phyloP scores from a whole-genome alignment of 305 asterid species.

The Solanum hybrid region DNA sequence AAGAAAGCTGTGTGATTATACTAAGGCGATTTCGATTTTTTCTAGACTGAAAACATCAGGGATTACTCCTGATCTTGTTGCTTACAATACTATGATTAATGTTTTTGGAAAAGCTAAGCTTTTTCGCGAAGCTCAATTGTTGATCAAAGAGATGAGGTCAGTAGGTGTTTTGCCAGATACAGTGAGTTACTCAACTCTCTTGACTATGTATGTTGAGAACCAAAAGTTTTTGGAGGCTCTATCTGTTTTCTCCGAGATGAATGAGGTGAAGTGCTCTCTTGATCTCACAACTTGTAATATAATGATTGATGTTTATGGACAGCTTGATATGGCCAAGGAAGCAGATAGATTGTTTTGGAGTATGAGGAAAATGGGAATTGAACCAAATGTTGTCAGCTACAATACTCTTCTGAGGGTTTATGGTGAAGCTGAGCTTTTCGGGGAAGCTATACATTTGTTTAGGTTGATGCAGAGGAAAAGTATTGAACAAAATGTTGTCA shows the following conservation, averaged over 20 bases:
- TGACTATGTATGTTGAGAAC: conserved; percentile 69
- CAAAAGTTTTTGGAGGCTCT: conserved; percentile 67
- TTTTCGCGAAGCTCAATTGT: conserved; percentile 54
- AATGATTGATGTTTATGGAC: conserved; percentile 95
- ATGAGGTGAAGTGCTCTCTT: conserved; percentile 46
- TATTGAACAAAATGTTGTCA: conserved; percentile 78
- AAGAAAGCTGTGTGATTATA: conserved; percentile 63
- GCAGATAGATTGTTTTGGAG: conserved; percentile 93
- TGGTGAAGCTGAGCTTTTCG: conserved; percentile 90
- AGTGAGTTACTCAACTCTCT: conserved; percentile 67
- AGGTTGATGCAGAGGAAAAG: conserved; percentile 89
- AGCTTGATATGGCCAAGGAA: conserved; percentile 86
- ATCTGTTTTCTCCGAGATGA: conserved; percentile 66
- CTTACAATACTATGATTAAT: conserved; percentile 77
- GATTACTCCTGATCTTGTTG: conserved; percentile 74
- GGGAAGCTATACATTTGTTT: conserved; percentile 91
- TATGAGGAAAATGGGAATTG: conserved; percentile 75
- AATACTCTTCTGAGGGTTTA: conserved; percentile 82
- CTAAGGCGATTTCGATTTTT: conserved; percentile 76
- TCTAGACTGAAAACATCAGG: conserved; percentile 67
- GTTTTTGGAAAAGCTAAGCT: conserved; percentile 97
- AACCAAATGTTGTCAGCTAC: conserved; percentile 78
- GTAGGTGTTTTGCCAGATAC: conserved; percentile 65
- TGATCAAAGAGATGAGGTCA: conserved; percentile 59
- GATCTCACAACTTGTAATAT: conserved; percentile 82